Conservation (phyloP, 1,284 basidiomycete species). For the Ceratobasidium sp. region DNA sequence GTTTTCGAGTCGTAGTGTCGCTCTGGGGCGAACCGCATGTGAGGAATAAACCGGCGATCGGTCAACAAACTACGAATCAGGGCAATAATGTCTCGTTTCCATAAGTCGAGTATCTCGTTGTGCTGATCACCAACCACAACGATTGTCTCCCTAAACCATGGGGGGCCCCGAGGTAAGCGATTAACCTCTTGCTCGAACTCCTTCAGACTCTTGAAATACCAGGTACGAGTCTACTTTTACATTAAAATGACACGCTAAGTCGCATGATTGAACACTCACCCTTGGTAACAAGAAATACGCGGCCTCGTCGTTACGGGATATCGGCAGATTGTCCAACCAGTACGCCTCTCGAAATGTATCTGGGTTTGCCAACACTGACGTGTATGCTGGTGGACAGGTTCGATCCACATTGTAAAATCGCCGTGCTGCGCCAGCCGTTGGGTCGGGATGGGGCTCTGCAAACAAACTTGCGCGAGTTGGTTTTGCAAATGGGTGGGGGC, state of each 20-base stretch:
- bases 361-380: too few relatives aligned
- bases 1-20: too few relatives aligned
- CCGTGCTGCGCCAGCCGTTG: not conserved
- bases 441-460: not conserved
- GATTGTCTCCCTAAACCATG: not conserved
- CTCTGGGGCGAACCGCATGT: too few relatives aligned
- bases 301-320: not conserved
- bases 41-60: too few relatives aligned
- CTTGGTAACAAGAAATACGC: not conserved
- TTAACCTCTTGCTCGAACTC: not conserved
- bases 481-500: not conserved
- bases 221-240: not conserved
- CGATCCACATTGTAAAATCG: not conserved
- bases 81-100: too few relatives aligned
- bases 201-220: not conserved
- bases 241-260: not conserved
- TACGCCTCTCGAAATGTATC: too few relatives aligned
- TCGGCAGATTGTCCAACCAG: not conserved
- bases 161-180: not conserved
- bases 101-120: too few relatives aligned
- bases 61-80: too few relatives aligned
- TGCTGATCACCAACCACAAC: slow-evolving; percentile 24
- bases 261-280: not conserved
- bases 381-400: not conserved
- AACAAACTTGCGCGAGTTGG: not conserved